Evolutionary conservation across 345 rosid species (phyloP).

Genomic region (Microthlaspi erraticum): DNA sequence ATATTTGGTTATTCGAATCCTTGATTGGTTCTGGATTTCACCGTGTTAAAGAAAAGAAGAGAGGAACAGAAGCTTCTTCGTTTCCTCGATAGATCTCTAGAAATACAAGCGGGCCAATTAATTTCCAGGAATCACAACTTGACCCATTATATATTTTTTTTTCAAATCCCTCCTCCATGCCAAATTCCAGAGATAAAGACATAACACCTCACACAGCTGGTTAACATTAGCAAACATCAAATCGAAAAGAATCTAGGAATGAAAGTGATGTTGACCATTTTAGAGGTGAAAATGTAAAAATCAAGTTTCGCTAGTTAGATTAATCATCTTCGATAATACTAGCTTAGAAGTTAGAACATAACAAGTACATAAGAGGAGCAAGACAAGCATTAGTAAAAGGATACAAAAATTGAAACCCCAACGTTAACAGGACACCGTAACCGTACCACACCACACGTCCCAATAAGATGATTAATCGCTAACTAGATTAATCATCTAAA

Average conservation of each 20-base stretch:
- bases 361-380: too few relatives aligned
- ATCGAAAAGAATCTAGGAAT: slow-evolving; percentile 22
- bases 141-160: slow-evolving; percentile 7
- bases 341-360: too few relatives aligned
- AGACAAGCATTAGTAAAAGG: too few relatives aligned
- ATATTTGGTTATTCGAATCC: not conserved
- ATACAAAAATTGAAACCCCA: too few relatives aligned
- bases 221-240: slow-evolving; percentile 37
- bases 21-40: slow-evolving; percentile 14
- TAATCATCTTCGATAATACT: too few relatives aligned
- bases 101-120: not conserved
- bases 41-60: not conserved
- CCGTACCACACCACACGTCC: too few relatives aligned
- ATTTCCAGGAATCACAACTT: slow-evolving; percentile 14
- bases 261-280: slow-evolving; percentile 22
- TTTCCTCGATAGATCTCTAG: not conserved
- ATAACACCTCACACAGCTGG: slow-evolving; percentile 30
- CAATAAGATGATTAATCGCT: too few relatives aligned
- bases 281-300: not conserved
- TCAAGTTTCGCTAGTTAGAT: not conserved
- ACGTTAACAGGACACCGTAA: too few relatives aligned
- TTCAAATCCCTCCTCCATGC: slow-evolving; percentile 4
- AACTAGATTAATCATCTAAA: not conserved
- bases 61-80: slow-evolving; percentile 9
- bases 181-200: slow-evolving; percentile 23